Base-by-base conservation (phyloP, 2,329 filamentous ascomycete species). In the Huntiella omanensis region DNA sequence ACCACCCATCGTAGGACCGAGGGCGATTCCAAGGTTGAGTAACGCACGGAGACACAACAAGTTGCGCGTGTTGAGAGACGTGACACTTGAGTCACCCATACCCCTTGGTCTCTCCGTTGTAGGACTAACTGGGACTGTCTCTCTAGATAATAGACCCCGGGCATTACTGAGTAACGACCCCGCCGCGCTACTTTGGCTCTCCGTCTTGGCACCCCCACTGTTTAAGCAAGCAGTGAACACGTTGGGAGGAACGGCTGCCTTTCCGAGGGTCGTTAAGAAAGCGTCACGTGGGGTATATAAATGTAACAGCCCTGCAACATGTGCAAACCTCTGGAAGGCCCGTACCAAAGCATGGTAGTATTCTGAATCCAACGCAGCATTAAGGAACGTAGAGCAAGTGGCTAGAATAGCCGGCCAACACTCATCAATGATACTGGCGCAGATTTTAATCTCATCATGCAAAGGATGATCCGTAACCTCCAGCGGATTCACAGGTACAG, bases 331-430 rank as follows among this genome's bases (percentile, higher is more conserved):
- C 56, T 98, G 91, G 54, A 96, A 93, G 0, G 88, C 83, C 53
- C 91, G 75, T 17, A 98, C 88, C 1, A 98, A 67, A 7, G 80
- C 77, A 53, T 95, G 87, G 55, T 96, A 98, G 54, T 91, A 95
- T 45, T 95, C 86, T 1, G 84, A 81, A 58, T 98, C 91, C 3
- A 98, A 66, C 0, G 88, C 78, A 28, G 91, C 84, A 57, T 93
- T 92, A 13, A 98, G 65, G 57, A 96, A 98, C 0, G 88, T 95
- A 0, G 91, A 98, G 55, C 86, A 95, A 2, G 86, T 91, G 1
- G 91, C 88, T 42, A 98, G 72, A 35, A 96, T 79, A 10, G 91
- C 91, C 40, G 91, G 91, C 91, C 91, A 98, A 59, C 88, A 96
- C 53, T 83, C 73, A 3, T 92, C 84, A 17, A 98, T 81, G 46